Base-by-base conservation (phyloP, 192 early-diverging fungal species). In the Mortierella claussenii region DNA sequence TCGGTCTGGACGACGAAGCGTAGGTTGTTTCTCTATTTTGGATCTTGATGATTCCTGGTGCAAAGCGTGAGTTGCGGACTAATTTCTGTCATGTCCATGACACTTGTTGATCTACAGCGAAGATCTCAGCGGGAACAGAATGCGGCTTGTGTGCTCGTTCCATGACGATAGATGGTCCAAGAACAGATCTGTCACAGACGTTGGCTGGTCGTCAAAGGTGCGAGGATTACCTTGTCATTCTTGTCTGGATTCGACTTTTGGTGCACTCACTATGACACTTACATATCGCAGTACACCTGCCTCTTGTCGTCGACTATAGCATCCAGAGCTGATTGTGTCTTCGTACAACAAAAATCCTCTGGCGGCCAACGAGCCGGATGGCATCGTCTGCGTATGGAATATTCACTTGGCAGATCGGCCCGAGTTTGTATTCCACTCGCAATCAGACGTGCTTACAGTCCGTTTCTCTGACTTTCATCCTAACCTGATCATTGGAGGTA, bases 311-410 rank as follows among this genome's bases (percentile, higher is more conserved):
- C n/a, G n/a, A n/a, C n/a, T n/a, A 10, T 69, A 94, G 89, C 92
- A 92, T 67, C 92, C 95, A 10, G 97, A 99, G 81, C 80, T 98
- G 18, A 66, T 95, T 10, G 90, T 95, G 1, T 91, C 90, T 4
- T 90, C 97, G 0, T 99, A 98, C 80, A 97, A 94, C 83, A 95
- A 97, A 65, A 96, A 95, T 56, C 86, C 91, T 9, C 55, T 89
- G 48, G 90, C 93, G 26, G 85, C 90, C 8, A 94, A 91, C 70
- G 97, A 98, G 58, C 92, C 96, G 2, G 95, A 97, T 80, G 98
- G 98, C 60, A 67, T 96, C n/a, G 94, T 95, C 17, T 84, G 93
- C 18, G 85, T 99, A 2, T 99, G 98, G 98, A 99, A 96, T 78
- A 57, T 90, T 32, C 94, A 95, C 63, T 67, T 96, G 49, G 81